Conservation (phyloP, 768 basidiomycete species). For the Fomitopsis serialis region DNA sequence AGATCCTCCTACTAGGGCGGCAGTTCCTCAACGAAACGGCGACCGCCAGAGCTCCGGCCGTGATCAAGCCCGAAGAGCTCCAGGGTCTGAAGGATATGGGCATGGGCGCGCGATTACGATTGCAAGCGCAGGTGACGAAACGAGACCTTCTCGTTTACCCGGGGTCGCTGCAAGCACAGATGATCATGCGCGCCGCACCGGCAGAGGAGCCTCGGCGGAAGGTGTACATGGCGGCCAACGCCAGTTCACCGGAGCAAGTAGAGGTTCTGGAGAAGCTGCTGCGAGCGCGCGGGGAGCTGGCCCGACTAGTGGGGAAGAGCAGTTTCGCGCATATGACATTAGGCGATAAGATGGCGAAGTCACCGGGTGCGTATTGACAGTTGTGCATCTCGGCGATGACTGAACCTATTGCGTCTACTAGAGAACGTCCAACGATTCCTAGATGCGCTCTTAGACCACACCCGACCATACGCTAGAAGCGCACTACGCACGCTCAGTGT, state of each 20-base stretch:
- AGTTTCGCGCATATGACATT: constrained; percentile 87
- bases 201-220: constrained; percentile 76
- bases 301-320: constrained; percentile 75
- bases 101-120: constrained; percentile 66
- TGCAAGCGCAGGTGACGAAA: constrained; percentile 73
- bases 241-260: constrained; percentile 70
- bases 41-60: constrained; percentile 57
- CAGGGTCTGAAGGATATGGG: constrained; percentile 71
- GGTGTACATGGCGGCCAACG: constrained; percentile 79
- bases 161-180: constrained; percentile 84
- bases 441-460: constrained; percentile 73
- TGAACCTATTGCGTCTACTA: constrained; percentile 19
- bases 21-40: constrained; percentile 72
- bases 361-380: constrained; percentile 56
- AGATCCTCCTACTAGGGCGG: constrained; percentile 83
- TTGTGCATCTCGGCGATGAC: constrained; percentile 1
- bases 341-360: constrained; percentile 95
- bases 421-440: constrained; percentile 89
- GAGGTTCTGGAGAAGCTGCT: constrained; percentile 73
- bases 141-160: constrained; percentile 81
- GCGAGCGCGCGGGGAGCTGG: constrained; percentile 73
- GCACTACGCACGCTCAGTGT: constrained; percentile 64
- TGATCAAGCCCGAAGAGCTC: constrained; percentile 65
- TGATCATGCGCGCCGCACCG: constrained; percentile 88
- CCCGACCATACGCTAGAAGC: constrained; percentile 66